Evolutionary conservation across 768 basidiomycete species (phyloP), one percentile per base, ranked within the genome.

Genomic region (Royoungia palumana): DNA sequence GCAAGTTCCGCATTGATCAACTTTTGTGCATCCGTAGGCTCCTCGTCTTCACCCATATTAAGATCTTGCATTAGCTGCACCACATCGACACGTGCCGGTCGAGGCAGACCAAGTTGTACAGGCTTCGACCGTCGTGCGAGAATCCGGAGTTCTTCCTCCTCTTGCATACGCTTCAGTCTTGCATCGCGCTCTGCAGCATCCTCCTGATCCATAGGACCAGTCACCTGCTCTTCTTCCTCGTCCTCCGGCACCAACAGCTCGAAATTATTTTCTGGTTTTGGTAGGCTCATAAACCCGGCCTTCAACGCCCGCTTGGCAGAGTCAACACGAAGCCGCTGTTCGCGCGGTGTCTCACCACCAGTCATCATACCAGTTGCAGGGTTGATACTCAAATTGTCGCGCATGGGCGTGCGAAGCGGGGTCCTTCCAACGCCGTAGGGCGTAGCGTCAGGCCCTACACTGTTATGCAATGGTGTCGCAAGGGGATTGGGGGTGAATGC

Each of bases 401-500:
- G 85, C 72, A 94, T 76, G 6, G 96, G 96, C n/a, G 96, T 98
- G 35, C 93, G 86, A 21, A 94, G 72, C 3, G 94, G 94, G 1
- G 95, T 96, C 0, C 81, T 80, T 19, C 81, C 74, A 16, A 77
- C 70, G 3, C 65, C 70, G 11, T 77, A 74, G 20, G 87, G 84
- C 0, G 85, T 87, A 2, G 73, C 75, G 4, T 65, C 71, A 5
- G 63, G 62, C 14, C 67, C 59, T 44, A 77, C 76, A 10, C 74
- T 78, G 7, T 67, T 69, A 27, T 79, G 82, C 55, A 83, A 60
- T 6, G 93, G 94, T 0, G 95, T 96, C 14, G 89, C 89, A 10
- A 98, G 82, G 5, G 95, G 96, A 71, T 98, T 99, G 4, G 96
- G 96, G 0, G 96, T 99, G 54, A 94, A 93, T 0, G 90, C 80